Conservation (phyloP, 345 rosid genomes). For the Noccaea bulbosa region DNA sequence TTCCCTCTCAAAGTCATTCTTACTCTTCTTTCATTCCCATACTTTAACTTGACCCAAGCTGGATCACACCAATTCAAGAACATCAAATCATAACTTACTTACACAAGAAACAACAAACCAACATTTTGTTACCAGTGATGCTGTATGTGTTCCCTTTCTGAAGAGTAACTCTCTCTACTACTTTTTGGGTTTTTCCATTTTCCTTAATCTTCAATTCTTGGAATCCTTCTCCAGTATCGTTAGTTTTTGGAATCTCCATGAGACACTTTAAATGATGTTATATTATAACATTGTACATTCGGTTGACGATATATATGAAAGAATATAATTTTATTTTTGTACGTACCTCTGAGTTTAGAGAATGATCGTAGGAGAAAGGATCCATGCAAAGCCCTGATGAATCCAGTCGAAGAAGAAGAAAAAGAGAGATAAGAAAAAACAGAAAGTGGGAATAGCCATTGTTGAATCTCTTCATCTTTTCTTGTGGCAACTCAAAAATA, state of each 20-base stretch:
- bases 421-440: neutral
- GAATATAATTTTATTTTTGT: neutral
- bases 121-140: conserved; percentile 48
- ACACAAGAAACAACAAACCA: conserved; percentile 20
- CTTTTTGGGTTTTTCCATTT: conserved; percentile 33
- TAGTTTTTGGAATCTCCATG: conserved; percentile 51
- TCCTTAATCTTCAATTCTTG: conserved; percentile 49
- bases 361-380: conserved; percentile 52
- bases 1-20: conserved; percentile 43
- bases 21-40: conserved; percentile 48
- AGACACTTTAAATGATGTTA: conserved; percentile 55
- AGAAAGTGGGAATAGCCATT: conserved; percentile 19
- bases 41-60: conserved; percentile 68
- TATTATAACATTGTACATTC: neutral
- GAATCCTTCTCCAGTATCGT: conserved; percentile 46
- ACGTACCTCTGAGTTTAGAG: conserved; percentile 58
- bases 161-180: conserved; percentile 50
- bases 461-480: conserved; percentile 20
- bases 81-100: conserved; percentile 3
- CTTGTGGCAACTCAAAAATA: conserved; percentile 2
- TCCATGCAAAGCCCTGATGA: conserved; percentile 42
- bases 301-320: neutral
- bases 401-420: conserved; percentile 18
- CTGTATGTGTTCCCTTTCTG: conserved; percentile 51
- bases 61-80: conserved; percentile 32